Conservation (phyloP, 306 rosid species). For the peach (Prunus persica) region DNA sequence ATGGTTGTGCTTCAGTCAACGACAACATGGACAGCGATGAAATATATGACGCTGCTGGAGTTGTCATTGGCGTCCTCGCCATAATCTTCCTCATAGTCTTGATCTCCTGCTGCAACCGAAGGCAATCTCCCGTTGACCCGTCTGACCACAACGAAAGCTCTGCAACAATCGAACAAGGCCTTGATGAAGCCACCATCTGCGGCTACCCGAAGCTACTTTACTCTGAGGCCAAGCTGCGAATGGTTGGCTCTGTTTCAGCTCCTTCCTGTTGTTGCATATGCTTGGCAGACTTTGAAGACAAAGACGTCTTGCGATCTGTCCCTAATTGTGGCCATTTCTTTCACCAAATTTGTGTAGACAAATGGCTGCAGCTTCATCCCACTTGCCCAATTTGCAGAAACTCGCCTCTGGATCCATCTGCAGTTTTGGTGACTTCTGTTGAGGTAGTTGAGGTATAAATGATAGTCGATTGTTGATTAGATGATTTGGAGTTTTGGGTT, state of each 20-base stretch:
- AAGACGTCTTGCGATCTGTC: constrained; percentile 8
- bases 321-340: constrained; percentile 18
- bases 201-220: constrained; percentile 11
- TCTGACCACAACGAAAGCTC: not conserved
- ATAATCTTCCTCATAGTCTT: constrained; percentile 5
- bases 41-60: constrained; percentile 8
- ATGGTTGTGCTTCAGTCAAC: not conserved
- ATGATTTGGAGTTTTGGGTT: not conserved
- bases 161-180: not conserved
- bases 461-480: not conserved
- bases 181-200: constrained; percentile 14
- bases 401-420: not conserved
- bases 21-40: not conserved
- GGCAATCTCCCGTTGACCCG: not conserved
- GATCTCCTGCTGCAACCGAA: not conserved
- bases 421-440: not conserved
- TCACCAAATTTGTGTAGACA: constrained; percentile 18
- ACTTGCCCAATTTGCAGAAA: constrained; percentile 18
- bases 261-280: constrained; percentile 11
- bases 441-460: constrained; percentile 3
- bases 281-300: constrained; percentile 13
- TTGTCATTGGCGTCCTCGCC: not conserved
- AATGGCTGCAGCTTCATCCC: constrained; percentile 21
- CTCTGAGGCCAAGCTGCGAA: constrained; percentile 11
- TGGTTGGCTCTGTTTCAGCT: not conserved